phyloP scores from a whole-genome alignment of 164 flowering plant genomes.

The Tetrastigma voinierianum region DNA sequence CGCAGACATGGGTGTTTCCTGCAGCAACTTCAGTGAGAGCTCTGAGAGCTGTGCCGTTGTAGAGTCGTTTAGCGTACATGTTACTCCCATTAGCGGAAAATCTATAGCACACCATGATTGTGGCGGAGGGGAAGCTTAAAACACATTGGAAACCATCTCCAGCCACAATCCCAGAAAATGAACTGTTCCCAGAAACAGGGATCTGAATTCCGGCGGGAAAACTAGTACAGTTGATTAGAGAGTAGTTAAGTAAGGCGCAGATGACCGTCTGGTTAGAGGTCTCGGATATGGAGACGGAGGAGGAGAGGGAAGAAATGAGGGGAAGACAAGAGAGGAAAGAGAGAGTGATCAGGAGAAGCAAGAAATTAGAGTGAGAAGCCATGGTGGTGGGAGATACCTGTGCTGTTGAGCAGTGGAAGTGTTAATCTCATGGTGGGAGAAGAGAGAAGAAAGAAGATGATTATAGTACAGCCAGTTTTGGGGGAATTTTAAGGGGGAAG shows the following conservation, averaged over 20 bases:
- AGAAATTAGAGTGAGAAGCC: conserved; percentile 21
- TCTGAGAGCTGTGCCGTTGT: conserved; percentile 37
- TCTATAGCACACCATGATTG: conserved; percentile 60
- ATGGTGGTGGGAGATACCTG: conserved; percentile 21
- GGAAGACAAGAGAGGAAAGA: conserved; percentile 15
- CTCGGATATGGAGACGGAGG: conserved; percentile 60
- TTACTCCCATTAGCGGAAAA: conserved; percentile 31
- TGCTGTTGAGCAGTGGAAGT: neutral
- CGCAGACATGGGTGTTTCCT: conserved; percentile 60
- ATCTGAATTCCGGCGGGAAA: conserved; percentile 28
- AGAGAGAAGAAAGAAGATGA: neutral
- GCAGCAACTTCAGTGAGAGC: conserved; percentile 37
- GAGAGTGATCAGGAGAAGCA: conserved; percentile 3
- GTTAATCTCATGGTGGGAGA: conserved; percentile 17
- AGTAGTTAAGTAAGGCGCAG: conserved; percentile 40
- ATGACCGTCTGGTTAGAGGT: conserved; percentile 40
- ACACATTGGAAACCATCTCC: conserved; percentile 62
- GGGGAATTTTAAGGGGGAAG: neutral
- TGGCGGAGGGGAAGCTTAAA: conserved; percentile 18
- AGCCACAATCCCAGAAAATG: conserved; percentile 37
- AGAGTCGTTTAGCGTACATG: conserved; percentile 36
- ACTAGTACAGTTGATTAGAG: conserved; percentile 43
- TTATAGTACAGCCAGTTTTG: neutral
- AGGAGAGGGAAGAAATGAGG: conserved; percentile 36
- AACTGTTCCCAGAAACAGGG: conserved; percentile 11